phyloP scores from a whole-genome alignment of 2,329 filamentous ascomycete species.

The Scorias spongiosa region DNA sequence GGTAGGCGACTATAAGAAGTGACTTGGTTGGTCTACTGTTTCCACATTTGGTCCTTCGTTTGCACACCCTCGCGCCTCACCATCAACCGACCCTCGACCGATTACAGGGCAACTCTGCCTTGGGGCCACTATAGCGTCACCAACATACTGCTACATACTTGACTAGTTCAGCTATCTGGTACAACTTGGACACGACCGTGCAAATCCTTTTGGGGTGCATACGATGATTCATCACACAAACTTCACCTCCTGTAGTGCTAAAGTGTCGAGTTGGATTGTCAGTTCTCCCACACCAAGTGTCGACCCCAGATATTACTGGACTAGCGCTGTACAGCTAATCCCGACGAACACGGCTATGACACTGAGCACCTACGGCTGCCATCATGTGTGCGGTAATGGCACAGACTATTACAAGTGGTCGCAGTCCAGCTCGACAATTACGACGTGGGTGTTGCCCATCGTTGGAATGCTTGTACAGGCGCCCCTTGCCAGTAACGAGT shows the following conservation, averaged over 20 bases:
- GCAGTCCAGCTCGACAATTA: conserved; percentile 20
- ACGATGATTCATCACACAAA: neutral
- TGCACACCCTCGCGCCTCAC: too few species aligned
- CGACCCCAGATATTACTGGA: conserved; percentile 4
- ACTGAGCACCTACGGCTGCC: conserved; percentile 20
- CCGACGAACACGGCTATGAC: conserved; percentile 12
- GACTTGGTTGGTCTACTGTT: too few species aligned
- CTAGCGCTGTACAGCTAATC: conserved; percentile 9
- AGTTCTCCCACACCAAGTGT: too few species aligned
- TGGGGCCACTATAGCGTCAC: too few species aligned
- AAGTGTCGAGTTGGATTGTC: too few species aligned
- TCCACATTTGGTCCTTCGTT: too few species aligned
- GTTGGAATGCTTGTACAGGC: conserved; percentile 25
- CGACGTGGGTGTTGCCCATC: conserved; percentile 26
- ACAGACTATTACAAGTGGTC: conserved; percentile 21
- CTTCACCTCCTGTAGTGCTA: neutral
- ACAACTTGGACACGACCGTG: too few species aligned
- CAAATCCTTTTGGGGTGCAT: neutral
- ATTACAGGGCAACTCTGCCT: too few species aligned
- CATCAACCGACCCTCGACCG: too few species aligned
- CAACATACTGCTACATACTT: too few species aligned
- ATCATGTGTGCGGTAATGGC: conserved; percentile 20
- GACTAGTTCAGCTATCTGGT: too few species aligned
- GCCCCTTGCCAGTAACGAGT: conserved; percentile 26
- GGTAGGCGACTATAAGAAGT: too few species aligned